Percentiles rank a stretch among this genome's conserved stretches.
phyloP scores from a whole-genome alignment of 169 alveolate species.

The Cryptosporidium sp. region DNA sequence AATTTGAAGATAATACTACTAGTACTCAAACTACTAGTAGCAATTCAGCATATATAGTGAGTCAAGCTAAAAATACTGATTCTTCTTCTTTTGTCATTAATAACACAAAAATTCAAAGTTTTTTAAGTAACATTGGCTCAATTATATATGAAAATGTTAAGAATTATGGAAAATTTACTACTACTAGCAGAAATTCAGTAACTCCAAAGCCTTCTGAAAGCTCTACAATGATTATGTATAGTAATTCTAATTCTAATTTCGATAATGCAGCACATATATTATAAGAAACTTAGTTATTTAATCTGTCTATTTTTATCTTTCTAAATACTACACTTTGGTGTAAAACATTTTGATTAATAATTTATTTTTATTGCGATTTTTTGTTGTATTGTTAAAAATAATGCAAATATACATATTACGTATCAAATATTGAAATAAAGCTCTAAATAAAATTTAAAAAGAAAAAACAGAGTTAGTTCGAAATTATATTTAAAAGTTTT shows the following conservation, averaged over 20 bases:
- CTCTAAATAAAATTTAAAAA: too few species aligned
- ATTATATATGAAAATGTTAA: slow-evolving; percentile 11
- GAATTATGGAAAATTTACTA: slow-evolving; percentile 31
- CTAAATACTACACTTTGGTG: too few species aligned
- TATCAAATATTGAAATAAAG: too few species aligned
- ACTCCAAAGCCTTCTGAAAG: neutral
- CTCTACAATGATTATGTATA: neutral
- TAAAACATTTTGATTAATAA: too few species aligned
- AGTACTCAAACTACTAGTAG: neutral
- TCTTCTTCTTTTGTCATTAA: neutral
- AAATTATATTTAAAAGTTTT: too few species aligned
- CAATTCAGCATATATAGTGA: neutral
- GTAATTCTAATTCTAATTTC: slow-evolving; percentile 6
- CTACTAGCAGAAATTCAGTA: neutral
- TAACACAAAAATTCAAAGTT: slow-evolving; percentile 15
- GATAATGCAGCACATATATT: neutral
- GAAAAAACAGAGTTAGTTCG: too few species aligned
- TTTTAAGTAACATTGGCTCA: slow-evolving; percentile 27
- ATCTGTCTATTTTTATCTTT: neutral
- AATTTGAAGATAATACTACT: neutral
- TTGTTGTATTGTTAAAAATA: too few species aligned
- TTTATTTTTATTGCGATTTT: neutral
- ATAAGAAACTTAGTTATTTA: neutral
- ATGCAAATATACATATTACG: too few species aligned
- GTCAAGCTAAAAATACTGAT: neutral